Conservation (phyloP, 2,329 filamentous ascomycete genomes). For the Didymella glomerata region DNA sequence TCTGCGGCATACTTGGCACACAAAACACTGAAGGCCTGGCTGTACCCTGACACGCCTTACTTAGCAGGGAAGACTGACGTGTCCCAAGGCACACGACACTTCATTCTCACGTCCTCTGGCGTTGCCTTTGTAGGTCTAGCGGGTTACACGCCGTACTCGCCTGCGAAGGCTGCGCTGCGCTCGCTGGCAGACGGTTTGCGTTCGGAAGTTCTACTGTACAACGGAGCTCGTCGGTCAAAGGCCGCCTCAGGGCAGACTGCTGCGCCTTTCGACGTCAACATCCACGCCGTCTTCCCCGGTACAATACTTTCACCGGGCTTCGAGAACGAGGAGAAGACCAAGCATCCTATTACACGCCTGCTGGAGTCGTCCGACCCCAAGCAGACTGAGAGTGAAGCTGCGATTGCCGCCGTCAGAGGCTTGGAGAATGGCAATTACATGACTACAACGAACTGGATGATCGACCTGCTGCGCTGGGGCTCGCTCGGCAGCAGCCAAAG, state of each 20-base stretch:
- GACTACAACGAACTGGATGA: slow-evolving; percentile 78
- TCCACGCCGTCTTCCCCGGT: slow-evolving; percentile 85
- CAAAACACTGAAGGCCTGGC: slow-evolving; percentile 78
- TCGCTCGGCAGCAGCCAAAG: slow-evolving; percentile 62
- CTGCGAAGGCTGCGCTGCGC: slow-evolving; percentile 84
- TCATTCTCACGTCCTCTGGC: slow-evolving; percentile 86
- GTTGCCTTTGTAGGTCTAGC: slow-evolving; percentile 77
- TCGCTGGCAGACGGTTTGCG: slow-evolving; percentile 82
- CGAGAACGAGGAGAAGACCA: slow-evolving; percentile 77
- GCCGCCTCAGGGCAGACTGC: slow-evolving; percentile 43
- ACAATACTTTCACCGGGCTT: slow-evolving; percentile 81
- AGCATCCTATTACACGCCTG: slow-evolving; percentile 79
- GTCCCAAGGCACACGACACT: slow-evolving; percentile 65
- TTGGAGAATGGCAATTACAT: slow-evolving; percentile 83
- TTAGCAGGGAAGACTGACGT: slow-evolving; percentile 33
- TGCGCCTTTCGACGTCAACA: slow-evolving; percentile 72
- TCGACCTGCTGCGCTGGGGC: slow-evolving; percentile 72
- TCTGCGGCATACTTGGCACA: slow-evolving; percentile 86
- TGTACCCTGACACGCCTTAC: slow-evolving; percentile 55
- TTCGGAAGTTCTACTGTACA: slow-evolving; percentile 87
- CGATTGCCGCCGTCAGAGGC: slow-evolving; percentile 71
- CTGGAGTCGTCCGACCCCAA: slow-evolving; percentile 84
- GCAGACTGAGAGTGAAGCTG: slow-evolving; percentile 81
- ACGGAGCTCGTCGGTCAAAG: slow-evolving; percentile 62
- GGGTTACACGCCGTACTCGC: slow-evolving; percentile 85